phyloP scores from a whole-genome alignment of 202 grass and related monocot genomes.

The Zizania palustris region DNA sequence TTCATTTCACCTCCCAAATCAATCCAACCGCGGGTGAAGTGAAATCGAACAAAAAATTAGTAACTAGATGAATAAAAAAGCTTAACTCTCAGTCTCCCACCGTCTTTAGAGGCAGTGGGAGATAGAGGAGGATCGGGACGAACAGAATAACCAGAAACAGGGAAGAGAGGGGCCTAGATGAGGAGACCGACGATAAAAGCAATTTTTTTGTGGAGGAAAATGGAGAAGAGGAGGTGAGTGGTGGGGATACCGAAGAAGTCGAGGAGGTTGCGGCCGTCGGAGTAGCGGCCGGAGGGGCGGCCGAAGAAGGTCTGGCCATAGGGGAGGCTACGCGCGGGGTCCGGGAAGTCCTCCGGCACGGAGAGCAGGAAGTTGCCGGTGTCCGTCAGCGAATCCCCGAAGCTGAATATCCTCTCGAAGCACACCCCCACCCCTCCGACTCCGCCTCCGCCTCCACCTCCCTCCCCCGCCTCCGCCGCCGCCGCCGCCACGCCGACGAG shows the following conservation, averaged over 20 bases:
- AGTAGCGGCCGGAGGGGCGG: slow-evolving; percentile 73
- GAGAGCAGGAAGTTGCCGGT: slow-evolving; percentile 80
- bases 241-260: slow-evolving; percentile 76
- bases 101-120: too few species aligned
- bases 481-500: background rate
- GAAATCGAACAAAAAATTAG: too few species aligned
- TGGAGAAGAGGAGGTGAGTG: background rate
- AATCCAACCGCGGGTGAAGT: too few species aligned
- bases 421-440: slow-evolving; percentile 43
- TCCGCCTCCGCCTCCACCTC: background rate
- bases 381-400: slow-evolving; percentile 94
- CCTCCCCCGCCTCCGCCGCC: slow-evolving; percentile 1
- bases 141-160: slow-evolving; percentile 1
- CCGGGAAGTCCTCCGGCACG: slow-evolving; percentile 54
- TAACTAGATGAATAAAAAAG: too few species aligned
- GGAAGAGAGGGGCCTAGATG: background rate
- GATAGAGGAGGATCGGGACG: background rate
- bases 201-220: background rate
- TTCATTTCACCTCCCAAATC: background rate
- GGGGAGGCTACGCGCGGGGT: slow-evolving; percentile 65
- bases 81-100: too few species aligned
- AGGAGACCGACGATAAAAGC: background rate
- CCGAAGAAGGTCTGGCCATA: slow-evolving; percentile 92
- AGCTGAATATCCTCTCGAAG: slow-evolving; percentile 76
- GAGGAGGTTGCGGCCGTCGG: slow-evolving; percentile 85